Base-by-base conservation (phyloP, 306 rosid genomes). In the Cucurbita argyrosperma region DNA sequence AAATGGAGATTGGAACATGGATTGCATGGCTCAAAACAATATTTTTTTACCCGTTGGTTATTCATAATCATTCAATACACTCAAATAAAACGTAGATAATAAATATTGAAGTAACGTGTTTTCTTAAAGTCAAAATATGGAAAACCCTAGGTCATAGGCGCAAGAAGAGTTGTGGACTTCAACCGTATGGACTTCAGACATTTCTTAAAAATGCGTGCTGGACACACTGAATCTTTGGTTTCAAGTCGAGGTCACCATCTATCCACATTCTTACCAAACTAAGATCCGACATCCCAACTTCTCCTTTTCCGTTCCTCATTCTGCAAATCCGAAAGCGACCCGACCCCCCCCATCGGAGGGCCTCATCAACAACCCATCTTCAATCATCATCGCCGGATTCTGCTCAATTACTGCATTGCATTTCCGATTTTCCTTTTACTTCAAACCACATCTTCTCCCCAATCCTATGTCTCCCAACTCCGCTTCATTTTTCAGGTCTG, bases 401-500 rank as follows among this genome's bases (percentile, higher is more conserved):
- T 35, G 19, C 39, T 23, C 40, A 10, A 38, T 39, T 66, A 2
- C 57, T 13, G 51, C n/a, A 75, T 57, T 79, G 18, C 12, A 54
- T 54, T 30, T 75, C 6, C 47, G 62, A 21, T 78, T 61, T 35
- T 9, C 12, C 15, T 18, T 81, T 71, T 3, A 30, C 35, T 30
- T 30, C 35, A 30, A 30, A 78, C 71, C 47, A 8, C 76, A 10
- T 30, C 35, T 30, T 3, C 35, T 30, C 35, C 35, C 15, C 30
- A 71, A 73, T 60, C 40, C 79, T 76, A 84, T 78, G 84, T 72
- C 80, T 47, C 76, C 69, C 72, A 80, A 76, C 79, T 74, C 72
- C 58, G 71, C 81, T 0, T 72, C 75, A 18, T 52, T 74, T 43
- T 18, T 75, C 87, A 67, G 86, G 90, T 81, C 14, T 77, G 83